Evolutionary conservation across 805 yeast genomes (phyloP).

Genomic region (Spathaspora gorwiae): DNA sequence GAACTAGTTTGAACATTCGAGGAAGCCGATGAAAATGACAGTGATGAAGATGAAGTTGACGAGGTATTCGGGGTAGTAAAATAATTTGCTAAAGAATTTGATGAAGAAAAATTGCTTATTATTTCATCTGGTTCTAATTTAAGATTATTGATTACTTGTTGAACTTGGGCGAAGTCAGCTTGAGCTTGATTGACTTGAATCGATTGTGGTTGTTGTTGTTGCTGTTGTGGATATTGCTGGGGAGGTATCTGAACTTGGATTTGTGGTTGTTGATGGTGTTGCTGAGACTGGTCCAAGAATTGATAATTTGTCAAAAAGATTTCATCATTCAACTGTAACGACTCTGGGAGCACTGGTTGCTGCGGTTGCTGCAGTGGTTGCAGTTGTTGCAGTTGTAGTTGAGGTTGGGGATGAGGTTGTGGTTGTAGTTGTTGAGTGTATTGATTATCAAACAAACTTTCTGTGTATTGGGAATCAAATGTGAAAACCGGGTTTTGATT

Average conservation of each 20-base stretch:
- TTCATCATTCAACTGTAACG: conserved; percentile 22
- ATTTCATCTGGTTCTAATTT: not conserved
- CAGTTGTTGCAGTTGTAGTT: not conserved
- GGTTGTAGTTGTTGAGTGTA: not conserved
- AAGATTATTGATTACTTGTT: not conserved
- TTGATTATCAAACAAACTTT: not conserved
- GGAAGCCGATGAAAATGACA: not conserved
- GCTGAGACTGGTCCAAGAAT: not conserved
- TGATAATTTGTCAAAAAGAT: conserved; percentile 16
- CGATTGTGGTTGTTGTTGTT: not conserved
- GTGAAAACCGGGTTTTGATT: not conserved
- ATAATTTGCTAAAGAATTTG: not conserved
- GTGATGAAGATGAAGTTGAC: conserved; percentile 1
- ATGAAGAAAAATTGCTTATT: conserved; percentile 3
- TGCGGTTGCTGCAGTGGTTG: not conserved
- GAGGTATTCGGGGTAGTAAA: conserved; percentile 2
- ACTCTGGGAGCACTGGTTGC: conserved; percentile 9
- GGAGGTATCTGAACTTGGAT: not conserved
- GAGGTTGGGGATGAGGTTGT: not conserved
- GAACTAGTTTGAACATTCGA: not conserved
- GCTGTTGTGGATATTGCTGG: not conserved
- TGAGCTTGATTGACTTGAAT: not conserved
- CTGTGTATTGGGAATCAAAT: not conserved
- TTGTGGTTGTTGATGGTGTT: not conserved
- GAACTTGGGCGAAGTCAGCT: not conserved